A percentile compares a stretch with the other conserved stretches of the same genome.
phyloP scores from a whole-genome alignment of 1,284 basidiomycete species.

The Moesziomyces sp. region DNA sequence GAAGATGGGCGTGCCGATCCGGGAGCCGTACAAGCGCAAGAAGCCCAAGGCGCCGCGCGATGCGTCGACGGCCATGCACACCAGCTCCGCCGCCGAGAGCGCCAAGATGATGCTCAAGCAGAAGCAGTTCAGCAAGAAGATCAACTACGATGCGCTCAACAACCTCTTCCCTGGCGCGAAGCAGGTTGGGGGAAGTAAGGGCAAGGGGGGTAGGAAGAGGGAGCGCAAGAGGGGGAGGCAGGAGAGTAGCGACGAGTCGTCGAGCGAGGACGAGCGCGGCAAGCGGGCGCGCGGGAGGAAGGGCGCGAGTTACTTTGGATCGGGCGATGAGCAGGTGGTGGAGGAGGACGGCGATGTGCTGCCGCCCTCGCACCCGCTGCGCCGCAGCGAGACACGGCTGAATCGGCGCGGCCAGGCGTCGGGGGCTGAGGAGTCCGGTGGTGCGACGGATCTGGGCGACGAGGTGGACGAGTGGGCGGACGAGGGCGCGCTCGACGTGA shows the following conservation, averaged over 20 bases:
- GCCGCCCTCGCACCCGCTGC: conserved; percentile 43
- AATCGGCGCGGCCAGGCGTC: conserved; percentile 27
- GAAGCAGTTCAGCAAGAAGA: conserved; percentile 63
- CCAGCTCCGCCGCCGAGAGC: conserved; percentile 61
- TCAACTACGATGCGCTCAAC: conserved; percentile 67
- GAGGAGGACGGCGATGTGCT: conserved; percentile 43
- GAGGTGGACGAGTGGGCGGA: conserved; percentile 41
- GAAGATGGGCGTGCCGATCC: conserved; percentile 61
- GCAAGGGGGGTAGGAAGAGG: conserved; percentile 7
- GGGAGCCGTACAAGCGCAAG: conserved; percentile 57
- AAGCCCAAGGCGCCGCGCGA: conserved; percentile 58
- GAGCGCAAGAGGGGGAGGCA: conserved; percentile 27
- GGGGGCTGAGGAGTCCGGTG: conserved; percentile 28
- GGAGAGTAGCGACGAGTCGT: conserved; percentile 33
- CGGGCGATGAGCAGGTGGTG: conserved; percentile 31
- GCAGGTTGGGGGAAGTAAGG: conserved; percentile 17
- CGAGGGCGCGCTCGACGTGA: conserved; percentile 16
- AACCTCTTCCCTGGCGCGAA: conserved; percentile 56
- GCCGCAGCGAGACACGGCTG: conserved; percentile 26
- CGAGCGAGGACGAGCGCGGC: conserved; percentile 28
- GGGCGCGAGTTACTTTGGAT: conserved; percentile 29
- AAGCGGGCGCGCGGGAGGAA: conserved; percentile 12
- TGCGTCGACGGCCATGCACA: conserved; percentile 56
- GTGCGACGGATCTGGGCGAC: conserved; percentile 36
- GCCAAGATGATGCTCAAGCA: conserved; percentile 65